Evolutionary conservation across 2,329 filamentous ascomycete genomes (phyloP), one percentile per base, ranked within the genome.

Genomic region (Clarireedia sp.): DNA sequence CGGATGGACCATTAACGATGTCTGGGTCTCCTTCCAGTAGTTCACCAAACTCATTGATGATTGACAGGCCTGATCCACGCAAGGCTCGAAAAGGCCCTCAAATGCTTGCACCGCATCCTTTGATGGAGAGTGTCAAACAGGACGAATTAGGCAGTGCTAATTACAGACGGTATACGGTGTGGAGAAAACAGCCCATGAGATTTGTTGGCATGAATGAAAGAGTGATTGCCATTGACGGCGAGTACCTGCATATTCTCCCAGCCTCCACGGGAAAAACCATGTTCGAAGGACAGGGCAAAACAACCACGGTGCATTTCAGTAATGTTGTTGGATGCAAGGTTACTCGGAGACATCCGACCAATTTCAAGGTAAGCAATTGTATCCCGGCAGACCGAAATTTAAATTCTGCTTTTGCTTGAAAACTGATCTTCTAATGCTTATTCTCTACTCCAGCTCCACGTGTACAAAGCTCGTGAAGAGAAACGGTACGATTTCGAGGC

Each of bases 401-500:
- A 29, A 29, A 29, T 29, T 8, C 26, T 9, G 9, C 26, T 29
- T 29, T 29, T 33, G 29, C 29, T 33, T 33, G 29, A 14, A 14
- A 5, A 10, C 10, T 33, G 12, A 33, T 33, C 3, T 33, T 8
- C 41, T 44, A 9, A 44, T 23, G 24, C 24, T 26, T 26, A 7
- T 44, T 16, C 36, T n/a, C n/a, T 46, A n/a, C 9, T 33, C 29
- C 55, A 85, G 81, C 73, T 85, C 23, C 75, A 90, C 52, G 85
- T 92, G 21, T 91, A 86, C 70, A 86, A 84, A 68, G 82, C 85
- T 48, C 81, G 83, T 1, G 88, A 91, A 72, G 85, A 79, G 59
- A 92, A 92, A 72, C 73, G 88, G 58, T 94, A 94, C 70, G 89
- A 94, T 62, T 94, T 94, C 68, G 89, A 92, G 71, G 83, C 87